These are phyloP conservation scores for Galeopsis tetrahit DNA, from an alignment of 257 asterid species.

Conservation along the genomic window DNA sequence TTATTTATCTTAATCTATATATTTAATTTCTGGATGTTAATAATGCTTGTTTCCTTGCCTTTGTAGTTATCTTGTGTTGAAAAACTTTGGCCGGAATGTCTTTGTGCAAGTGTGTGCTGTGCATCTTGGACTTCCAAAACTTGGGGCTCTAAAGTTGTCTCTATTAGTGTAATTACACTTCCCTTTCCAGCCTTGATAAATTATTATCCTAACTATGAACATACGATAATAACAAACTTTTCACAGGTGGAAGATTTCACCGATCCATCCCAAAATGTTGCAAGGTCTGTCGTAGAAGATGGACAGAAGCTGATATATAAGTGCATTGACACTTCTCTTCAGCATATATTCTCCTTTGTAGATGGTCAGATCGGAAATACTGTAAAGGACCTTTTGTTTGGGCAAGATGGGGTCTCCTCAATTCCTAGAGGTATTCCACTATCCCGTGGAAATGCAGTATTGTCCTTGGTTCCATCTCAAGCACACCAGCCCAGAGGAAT, in stretches of 20 bases:
- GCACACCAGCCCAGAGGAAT: slow-evolving; percentile 25
- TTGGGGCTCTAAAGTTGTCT: slow-evolving; percentile 72
- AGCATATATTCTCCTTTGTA: slow-evolving; percentile 51
- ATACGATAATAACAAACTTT: slow-evolving; percentile 23
- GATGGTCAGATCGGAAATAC: slow-evolving; percentile 55
- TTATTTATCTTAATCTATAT: background rate
- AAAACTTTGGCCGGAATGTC: slow-evolving; percentile 80
- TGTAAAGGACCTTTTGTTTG: slow-evolving; percentile 65
- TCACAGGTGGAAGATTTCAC: slow-evolving; percentile 90
- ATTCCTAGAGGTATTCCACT: slow-evolving; percentile 33
- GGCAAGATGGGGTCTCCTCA: slow-evolving; percentile 41
- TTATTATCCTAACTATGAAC: slow-evolving; percentile 26
- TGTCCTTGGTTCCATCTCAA: slow-evolving; percentile 27
- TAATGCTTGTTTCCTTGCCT: slow-evolving; percentile 12
- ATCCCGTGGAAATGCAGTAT: slow-evolving; percentile 9
- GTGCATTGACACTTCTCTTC: slow-evolving; percentile 60
- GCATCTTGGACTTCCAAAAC: slow-evolving; percentile 83
- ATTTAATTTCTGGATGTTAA: slow-evolving; percentile 17
- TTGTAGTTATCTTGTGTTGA: slow-evolving; percentile 82
- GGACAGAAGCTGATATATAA: slow-evolving; percentile 68
- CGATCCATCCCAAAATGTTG: slow-evolving; percentile 79
- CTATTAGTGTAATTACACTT: slow-evolving; percentile 61
- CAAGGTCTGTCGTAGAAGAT: slow-evolving; percentile 77
- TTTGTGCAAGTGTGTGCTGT: slow-evolving; percentile 71
- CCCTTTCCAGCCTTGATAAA: slow-evolving; percentile 21